Evolutionary conservation across 2,329 filamentous ascomycete genomes (phyloP), one percentile per base, ranked within the genome.

Genomic region (Mycosphaerelloides madeirae): DNA sequence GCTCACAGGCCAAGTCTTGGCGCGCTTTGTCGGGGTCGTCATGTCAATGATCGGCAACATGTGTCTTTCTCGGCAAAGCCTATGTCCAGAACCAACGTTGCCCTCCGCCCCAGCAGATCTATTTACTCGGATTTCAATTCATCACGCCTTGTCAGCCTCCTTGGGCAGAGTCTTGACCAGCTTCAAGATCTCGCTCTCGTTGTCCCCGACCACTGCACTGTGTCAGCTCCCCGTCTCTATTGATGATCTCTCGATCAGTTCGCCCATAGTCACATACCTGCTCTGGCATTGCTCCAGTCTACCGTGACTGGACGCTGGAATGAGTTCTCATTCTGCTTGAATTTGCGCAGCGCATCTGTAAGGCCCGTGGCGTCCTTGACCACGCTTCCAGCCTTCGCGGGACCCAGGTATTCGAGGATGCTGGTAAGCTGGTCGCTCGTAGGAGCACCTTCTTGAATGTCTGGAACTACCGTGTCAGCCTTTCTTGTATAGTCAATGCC

Each of bases 251-350:
- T 6, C 9, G 22, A 25, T 6, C 5, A 9, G 6, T 6, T 6
- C 22, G 22, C 22, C 22, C 22, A 6, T 25, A 22, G 38, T 9
- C 29, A 63, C 69, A 43, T 66, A 70, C 85, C 74, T 36, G 83
- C 91, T 65, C 81, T 85, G 53, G 90, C 93, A 65, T 91, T 90
- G 64, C 85, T 87, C 93, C 93, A 97, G 65, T 97, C 91, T 41
- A 97, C 91, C 46, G 84, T 87, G 65, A 96, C 70, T 19, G 91
- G 91, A 55, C 83, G 72, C 59, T 84, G 72, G 66, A 97, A 90
- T 58, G 67, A 79, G 22, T 80, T 75, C 2, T 71, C 69, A 67
- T 78, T 83, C 68, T 84, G 76, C 66, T 84, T 86, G 60, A 94
- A 81, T 68, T 79, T 85, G 68, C 78, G 84, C 62, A 96, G 55